Evolutionary conservation across 345 rosid species (phyloP).

Genomic region (Moringa oleifera): DNA sequence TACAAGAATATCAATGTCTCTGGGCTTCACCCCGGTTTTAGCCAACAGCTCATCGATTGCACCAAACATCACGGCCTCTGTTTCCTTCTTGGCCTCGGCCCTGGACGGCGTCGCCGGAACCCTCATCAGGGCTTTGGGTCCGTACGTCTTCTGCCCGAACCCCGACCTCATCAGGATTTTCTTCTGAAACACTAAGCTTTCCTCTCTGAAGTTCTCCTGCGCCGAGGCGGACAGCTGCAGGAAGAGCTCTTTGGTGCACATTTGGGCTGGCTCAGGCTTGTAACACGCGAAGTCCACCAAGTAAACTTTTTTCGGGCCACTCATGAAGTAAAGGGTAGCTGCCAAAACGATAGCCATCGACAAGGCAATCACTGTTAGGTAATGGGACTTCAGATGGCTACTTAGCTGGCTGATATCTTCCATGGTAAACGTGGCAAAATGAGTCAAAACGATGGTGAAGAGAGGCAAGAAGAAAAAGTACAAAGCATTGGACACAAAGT

Average conservation of each 20-base stretch:
- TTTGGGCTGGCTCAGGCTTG: neutral
- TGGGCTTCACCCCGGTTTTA: slow-evolving; percentile 33
- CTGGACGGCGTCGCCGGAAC: slow-evolving; percentile 27
- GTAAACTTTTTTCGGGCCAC: too few relatives aligned
- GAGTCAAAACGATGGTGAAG: too few relatives aligned
- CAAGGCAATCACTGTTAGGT: too few relatives aligned
- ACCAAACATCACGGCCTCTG: slow-evolving; percentile 24
- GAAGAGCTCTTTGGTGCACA: slow-evolving; percentile 6
- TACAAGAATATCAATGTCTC: slow-evolving; percentile 40
- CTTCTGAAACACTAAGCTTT: slow-evolving; percentile 26
- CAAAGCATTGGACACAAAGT: too few relatives aligned
- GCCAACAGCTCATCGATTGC: slow-evolving; percentile 20
- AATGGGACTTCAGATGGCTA: too few relatives aligned
- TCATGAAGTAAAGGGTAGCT: too few relatives aligned
- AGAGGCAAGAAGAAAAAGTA: too few relatives aligned
- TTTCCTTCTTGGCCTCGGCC: slow-evolving; percentile 18
- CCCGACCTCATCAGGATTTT: slow-evolving; percentile 32
- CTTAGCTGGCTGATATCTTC: too few relatives aligned
- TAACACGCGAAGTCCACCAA: too few relatives aligned
- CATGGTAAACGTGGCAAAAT: too few relatives aligned
- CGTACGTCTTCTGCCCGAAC: slow-evolving; percentile 30
- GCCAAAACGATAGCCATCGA: too few relatives aligned
- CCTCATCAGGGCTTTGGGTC: slow-evolving; percentile 19
- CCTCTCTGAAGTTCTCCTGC: slow-evolving; percentile 17
- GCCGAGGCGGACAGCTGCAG: neutral